Evolutionary conservation across 805 yeast species (phyloP).

Genomic region (Nakazawaea laoshanensis): DNA sequence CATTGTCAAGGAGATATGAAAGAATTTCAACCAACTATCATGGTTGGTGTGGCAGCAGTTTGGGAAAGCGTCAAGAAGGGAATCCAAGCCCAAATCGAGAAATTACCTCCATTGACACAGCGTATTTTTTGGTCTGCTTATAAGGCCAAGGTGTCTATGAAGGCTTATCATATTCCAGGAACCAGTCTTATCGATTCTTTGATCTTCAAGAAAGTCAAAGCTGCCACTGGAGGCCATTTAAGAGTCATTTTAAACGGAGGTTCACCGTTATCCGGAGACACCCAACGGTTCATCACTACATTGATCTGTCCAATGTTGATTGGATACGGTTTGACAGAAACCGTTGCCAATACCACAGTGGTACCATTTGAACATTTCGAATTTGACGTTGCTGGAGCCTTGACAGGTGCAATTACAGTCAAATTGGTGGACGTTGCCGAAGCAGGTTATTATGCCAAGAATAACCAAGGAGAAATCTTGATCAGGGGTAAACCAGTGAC

Average conservation of each 20-base stretch:
- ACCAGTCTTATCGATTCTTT: conserved; percentile 58
- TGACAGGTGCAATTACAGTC: conserved; percentile 75
- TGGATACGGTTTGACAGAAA: conserved; percentile 96
- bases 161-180: conserved; percentile 66
- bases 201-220: conserved; percentile 80
- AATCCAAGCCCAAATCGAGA: conserved; percentile 63
- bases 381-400: conserved; percentile 72
- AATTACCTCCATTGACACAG: conserved; percentile 58
- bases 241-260: conserved; percentile 81
- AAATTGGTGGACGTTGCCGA: conserved; percentile 89
- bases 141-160: conserved; percentile 60
- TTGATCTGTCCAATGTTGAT: conserved; percentile 79
- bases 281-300: conserved; percentile 73
- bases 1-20: conserved; percentile 86
- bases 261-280: conserved; percentile 73
- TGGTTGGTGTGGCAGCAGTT: conserved; percentile 99
- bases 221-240: conserved; percentile 91
- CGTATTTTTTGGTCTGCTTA: conserved; percentile 86
- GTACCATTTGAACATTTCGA: conserved; percentile 59
- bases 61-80: conserved; percentile 97
- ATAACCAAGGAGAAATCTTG: conserved; percentile 89
- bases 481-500: conserved; percentile 69
- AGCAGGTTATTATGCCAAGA: conserved; percentile 82
- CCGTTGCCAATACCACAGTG: conserved; percentile 81
- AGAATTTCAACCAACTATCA: conserved; percentile 80